phyloP scores from a whole-genome alignment of 495 filamentous ascomycete species.

The Aspergillus sparsus region DNA sequence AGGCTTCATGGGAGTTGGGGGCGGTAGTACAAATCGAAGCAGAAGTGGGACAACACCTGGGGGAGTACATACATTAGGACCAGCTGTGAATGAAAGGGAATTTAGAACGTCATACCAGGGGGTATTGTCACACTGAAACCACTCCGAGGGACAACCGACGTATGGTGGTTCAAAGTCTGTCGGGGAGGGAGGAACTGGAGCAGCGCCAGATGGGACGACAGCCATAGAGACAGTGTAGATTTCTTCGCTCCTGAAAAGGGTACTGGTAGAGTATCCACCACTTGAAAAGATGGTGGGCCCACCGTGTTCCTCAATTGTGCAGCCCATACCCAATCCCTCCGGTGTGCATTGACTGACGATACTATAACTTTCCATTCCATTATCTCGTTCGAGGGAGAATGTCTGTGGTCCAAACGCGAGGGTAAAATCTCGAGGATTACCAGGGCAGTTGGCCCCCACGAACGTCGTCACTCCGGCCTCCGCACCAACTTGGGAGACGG shows the following conservation, averaged over 20 bases:
- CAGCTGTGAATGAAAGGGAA: background rate
- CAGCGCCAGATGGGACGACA: background rate
- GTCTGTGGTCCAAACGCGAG: constrained; percentile 2
- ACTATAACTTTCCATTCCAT: background rate
- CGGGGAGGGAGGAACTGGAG: background rate
- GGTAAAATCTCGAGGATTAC: constrained; percentile 2
- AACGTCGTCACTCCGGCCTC: background rate
- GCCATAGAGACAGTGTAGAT: constrained; percentile 6
- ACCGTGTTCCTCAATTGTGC: background rate
- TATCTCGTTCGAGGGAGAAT: background rate
- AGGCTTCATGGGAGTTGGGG: constrained; percentile 4
- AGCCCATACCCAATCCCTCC: background rate
- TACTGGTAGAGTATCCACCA: too few species aligned
- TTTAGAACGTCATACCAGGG: constrained; percentile 4
- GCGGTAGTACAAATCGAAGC: constrained; percentile 6
- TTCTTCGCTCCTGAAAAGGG: background rate
- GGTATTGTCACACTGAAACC: background rate
- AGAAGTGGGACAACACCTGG: constrained; percentile 2
- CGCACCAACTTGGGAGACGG: background rate
- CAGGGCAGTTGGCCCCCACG: constrained; percentile 1
- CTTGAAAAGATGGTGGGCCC: too few species aligned
- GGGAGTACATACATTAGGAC: background rate
- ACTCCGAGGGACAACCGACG: background rate
- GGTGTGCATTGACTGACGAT: background rate
- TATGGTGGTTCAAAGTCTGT: background rate